A percentile compares a stretch with the other conserved stretches of the same genome.
Conservation (phyloP, 352 stramenopile genomes). For the Ophiocytium majus region DNA sequence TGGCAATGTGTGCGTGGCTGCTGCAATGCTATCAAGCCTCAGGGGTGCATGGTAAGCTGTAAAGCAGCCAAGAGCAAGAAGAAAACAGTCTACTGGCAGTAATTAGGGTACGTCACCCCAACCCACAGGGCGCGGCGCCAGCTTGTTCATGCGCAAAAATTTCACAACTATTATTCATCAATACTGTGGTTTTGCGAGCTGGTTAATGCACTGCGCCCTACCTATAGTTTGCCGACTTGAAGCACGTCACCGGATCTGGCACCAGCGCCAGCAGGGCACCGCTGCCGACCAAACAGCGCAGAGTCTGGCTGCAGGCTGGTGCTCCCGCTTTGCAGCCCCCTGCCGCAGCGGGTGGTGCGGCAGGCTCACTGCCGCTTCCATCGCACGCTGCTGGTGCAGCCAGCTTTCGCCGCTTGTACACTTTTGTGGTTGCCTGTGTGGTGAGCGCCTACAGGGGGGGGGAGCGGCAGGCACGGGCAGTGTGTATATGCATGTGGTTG, state of each 20-base stretch:
- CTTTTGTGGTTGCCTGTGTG: conserved; percentile 47
- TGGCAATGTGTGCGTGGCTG: too few species aligned
- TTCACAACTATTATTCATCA: too few species aligned
- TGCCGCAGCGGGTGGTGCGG: not conserved
- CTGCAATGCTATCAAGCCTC: too few species aligned
- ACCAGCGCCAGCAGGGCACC: conserved; percentile 39
- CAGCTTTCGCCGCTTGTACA: conserved; percentile 15
- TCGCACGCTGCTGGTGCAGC: not conserved
- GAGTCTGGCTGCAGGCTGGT: conserved; percentile 26
- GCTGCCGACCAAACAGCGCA: conserved; percentile 24
- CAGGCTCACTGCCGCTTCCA: not conserved
- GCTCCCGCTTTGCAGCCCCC: conserved; percentile 6
- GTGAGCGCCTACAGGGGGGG: conserved; percentile 21
- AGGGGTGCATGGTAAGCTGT: too few species aligned
- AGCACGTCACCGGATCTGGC: conserved; percentile 53
- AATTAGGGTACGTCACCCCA: too few species aligned
- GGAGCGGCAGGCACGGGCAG: not conserved
- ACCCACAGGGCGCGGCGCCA: too few species aligned
- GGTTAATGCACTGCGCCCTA: too few species aligned
- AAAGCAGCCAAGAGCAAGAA: too few species aligned
- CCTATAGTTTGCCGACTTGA: conserved; percentile 39
- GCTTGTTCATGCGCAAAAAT: too few species aligned
- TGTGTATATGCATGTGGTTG: too few species aligned
- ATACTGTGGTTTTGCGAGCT: too few species aligned
- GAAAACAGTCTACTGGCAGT: too few species aligned